A percentile compares a stretch with the other conserved stretches of the same genome.
These are phyloP conservation scores for Erodium moschatum DNA, from an alignment of 441 rosid genomes.

Conservation along the genomic window DNA sequence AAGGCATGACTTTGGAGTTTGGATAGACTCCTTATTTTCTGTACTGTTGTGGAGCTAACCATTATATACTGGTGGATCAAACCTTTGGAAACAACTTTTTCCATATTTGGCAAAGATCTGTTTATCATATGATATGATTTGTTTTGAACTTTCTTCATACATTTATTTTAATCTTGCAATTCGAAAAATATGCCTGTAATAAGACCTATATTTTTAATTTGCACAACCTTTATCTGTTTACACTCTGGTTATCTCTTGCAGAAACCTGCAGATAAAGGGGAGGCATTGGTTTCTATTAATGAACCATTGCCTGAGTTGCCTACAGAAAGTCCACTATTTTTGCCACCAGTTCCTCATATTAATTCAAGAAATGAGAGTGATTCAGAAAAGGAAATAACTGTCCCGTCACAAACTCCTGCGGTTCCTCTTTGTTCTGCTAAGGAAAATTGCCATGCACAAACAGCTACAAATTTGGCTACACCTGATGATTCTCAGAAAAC, in stretches of 20 bases:
- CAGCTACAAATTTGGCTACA: constrained; percentile 21
- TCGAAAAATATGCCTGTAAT: not conserved
- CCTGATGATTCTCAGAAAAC: constrained; percentile 37
- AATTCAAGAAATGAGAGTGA: constrained; percentile 26
- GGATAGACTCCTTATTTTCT: not conserved
- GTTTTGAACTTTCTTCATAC: not conserved
- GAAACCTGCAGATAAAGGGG: constrained; percentile 7
- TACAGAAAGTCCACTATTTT: constrained; percentile 27
- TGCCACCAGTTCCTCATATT: constrained; percentile 26
- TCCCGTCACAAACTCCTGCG: constrained; percentile 27
- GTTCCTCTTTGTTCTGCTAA: constrained; percentile 25
- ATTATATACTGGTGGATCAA: not conserved
- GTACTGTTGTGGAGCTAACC: not conserved
- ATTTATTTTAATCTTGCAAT: not conserved
- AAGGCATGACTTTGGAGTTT: not conserved
- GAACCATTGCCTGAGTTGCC: constrained; percentile 25
- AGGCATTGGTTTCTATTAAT: constrained; percentile 5
- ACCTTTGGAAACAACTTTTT: constrained; percentile 4
- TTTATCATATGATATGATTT: not conserved
- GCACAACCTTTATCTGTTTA: not conserved
- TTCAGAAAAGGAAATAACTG: constrained; percentile 23
- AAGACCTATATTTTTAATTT: not conserved
- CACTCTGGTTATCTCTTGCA: constrained; percentile 6
- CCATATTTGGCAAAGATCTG: not conserved
- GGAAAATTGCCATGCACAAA: constrained; percentile 19